These are phyloP conservation scores for Chlorokybus atmophyticus DNA, from an alignment of 139 green algal species.

Conservation along the genomic window DNA sequence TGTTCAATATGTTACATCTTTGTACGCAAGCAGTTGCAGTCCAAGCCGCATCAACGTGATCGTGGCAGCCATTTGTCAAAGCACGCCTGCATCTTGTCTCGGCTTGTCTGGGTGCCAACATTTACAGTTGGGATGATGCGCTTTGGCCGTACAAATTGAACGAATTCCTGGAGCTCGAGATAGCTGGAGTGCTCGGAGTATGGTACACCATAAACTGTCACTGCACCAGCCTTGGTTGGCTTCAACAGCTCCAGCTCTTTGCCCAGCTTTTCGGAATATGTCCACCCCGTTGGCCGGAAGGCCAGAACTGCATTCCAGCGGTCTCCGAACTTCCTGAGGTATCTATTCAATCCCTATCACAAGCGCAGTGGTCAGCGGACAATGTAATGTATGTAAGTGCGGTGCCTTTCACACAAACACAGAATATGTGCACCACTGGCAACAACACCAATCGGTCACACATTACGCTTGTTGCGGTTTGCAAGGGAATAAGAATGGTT, in stretches of 20 bases:
- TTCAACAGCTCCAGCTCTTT: conserved; percentile 3
- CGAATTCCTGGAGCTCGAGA: conserved; percentile 11
- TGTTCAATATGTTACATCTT: no score
- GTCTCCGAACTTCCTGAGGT: no score
- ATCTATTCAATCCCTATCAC: no score
- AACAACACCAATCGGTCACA: no score
- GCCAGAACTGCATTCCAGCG: conserved; percentile 12
- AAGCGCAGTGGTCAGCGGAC: no score
- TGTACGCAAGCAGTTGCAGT: no score
- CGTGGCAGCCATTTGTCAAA: conserved; percentile 11
- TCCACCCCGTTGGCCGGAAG: conserved; percentile 16
- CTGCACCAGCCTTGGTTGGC: background rate
- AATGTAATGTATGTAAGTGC: no score
- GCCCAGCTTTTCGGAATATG: conserved; percentile 1
- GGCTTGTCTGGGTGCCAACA: conserved; percentile 16
- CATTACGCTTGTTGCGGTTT: no score
- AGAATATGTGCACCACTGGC: no score
- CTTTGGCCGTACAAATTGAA: conserved; percentile 18
- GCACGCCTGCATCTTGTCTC: conserved; percentile 16
- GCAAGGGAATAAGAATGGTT: no score
- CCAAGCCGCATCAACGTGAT: no score
- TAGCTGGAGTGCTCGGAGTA: conserved; percentile 16
- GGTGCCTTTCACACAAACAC: no score
- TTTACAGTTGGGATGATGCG: conserved; percentile 31
- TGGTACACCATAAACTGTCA: conserved; percentile 19